Percentiles rank a stretch among this genome's conserved stretches.
Evolutionary conservation across 1,284 basidiomycete genomes (phyloP).

Genomic region (Agroathelia rolfsii): DNA sequence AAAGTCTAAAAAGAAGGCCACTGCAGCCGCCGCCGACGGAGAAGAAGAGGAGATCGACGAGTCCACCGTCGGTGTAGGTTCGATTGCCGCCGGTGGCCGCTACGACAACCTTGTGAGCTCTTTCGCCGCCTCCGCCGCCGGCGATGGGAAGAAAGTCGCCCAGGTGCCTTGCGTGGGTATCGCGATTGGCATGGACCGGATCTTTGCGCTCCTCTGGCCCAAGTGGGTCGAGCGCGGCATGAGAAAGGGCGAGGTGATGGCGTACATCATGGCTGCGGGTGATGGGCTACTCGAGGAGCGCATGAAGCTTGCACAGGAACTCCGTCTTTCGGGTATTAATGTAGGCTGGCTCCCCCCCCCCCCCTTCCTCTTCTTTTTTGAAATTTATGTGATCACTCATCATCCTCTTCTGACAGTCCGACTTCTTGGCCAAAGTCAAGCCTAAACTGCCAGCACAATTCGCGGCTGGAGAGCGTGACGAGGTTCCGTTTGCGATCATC

Average conservation of each 20-base stretch:
- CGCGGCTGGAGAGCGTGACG: constrained; percentile 84
- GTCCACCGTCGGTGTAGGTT: constrained; percentile 88
- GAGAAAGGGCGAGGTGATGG: constrained; percentile 89
- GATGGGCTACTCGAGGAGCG: constrained; percentile 86
- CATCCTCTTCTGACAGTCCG: constrained; percentile 43
- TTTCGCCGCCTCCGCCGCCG: constrained; percentile 76
- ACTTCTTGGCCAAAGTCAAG: constrained; percentile 90
- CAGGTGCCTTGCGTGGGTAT: constrained; percentile 89
- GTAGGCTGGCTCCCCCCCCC: too few relatives aligned
- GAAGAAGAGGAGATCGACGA: constrained; percentile 91
- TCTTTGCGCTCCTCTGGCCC: constrained; percentile 89
- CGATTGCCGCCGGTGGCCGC: constrained; percentile 93
- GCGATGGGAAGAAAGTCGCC: constrained; percentile 56
- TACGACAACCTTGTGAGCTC: constrained; percentile 97
- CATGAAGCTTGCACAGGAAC: constrained; percentile 71
- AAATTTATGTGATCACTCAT: neutral
- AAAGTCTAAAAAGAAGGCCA: constrained; percentile 43
- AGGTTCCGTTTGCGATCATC: constrained; percentile 87
- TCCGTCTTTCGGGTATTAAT: constrained; percentile 87
- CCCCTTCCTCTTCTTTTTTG: too few relatives aligned
- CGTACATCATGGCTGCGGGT: constrained; percentile 89
- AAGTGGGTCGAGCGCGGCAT: constrained; percentile 70
- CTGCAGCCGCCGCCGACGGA: constrained; percentile 29
- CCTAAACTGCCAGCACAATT: constrained; percentile 86
- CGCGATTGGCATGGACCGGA: constrained; percentile 90